Percentiles rank a stretch among this genome's conserved stretches.
phyloP scores from a whole-genome alignment of 2,329 filamentous ascomycete genomes.

The Aspergillus unguis region DNA sequence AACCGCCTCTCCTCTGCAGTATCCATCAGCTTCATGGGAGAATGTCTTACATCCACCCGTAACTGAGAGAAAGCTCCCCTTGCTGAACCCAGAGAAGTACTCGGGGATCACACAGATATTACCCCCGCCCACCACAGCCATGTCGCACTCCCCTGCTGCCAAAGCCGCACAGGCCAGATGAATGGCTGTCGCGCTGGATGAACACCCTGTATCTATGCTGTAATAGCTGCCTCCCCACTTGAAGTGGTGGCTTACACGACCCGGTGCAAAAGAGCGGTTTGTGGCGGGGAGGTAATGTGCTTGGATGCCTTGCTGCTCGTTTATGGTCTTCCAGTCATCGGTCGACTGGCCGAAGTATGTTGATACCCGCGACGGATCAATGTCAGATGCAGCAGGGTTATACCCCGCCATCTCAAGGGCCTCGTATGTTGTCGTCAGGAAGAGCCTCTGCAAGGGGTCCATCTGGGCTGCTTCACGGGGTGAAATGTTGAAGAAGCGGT shows the following conservation, averaged over 20 bases:
- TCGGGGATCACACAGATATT: conserved; percentile 22
- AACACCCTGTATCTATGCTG: conserved; percentile 38
- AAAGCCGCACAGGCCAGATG: conserved; percentile 35
- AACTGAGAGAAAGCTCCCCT: conserved; percentile 33
- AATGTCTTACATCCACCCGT: conserved; percentile 21
- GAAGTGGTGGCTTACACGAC: not conserved
- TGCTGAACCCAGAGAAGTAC: conserved; percentile 22
- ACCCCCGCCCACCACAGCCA: conserved; percentile 22
- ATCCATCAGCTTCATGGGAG: conserved; percentile 8
- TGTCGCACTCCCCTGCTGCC: conserved; percentile 16
- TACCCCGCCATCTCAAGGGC: too few relatives aligned
- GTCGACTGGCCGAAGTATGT: not conserved
- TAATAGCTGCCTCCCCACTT: not conserved
- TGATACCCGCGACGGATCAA: not conserved
- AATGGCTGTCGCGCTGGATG: conserved; percentile 37
- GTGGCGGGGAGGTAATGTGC: not conserved
- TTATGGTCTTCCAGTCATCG: not conserved
- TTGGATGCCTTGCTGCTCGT: not conserved
- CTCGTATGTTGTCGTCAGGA: too few relatives aligned
- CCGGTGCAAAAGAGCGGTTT: not conserved
- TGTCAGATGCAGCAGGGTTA: too few relatives aligned
- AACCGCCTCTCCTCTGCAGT: conserved; percentile 10
- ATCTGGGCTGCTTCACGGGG: too few relatives aligned
- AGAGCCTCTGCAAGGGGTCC: too few relatives aligned
- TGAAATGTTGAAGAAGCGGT: too few relatives aligned